Percentiles rank a stretch among this genome's conserved stretches.
Evolutionary conservation across 176 grass and related monocot genomes (phyloP).

Genomic region (Typha latifolia): DNA sequence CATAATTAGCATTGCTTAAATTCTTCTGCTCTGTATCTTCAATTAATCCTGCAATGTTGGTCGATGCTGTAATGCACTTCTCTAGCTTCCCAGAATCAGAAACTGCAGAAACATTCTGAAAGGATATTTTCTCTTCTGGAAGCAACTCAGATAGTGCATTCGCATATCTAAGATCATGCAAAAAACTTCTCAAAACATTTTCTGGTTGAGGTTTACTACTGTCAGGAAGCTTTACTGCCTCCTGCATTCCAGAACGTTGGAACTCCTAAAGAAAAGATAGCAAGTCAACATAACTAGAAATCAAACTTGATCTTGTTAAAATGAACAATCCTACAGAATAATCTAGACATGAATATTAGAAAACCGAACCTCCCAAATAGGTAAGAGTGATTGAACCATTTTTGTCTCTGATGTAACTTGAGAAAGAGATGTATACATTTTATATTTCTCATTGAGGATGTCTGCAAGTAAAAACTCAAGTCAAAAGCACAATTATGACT

Average conservation of each 20-base stretch:
- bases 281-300: neutral
- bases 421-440: conserved; percentile 74
- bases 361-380: conserved; percentile 80
- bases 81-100: conserved; percentile 53
- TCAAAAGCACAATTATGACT: conserved; percentile 21
- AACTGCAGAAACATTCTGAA: conserved; percentile 33
- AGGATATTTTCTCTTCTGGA: conserved; percentile 31
- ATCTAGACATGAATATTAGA: neutral
- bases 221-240: conserved; percentile 37
- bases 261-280: conserved; percentile 49
- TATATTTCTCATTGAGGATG: conserved; percentile 80
- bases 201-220: conserved; percentile 39
- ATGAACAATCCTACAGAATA: neutral
- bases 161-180: conserved; percentile 49
- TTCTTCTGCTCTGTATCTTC: conserved; percentile 35
- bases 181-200: conserved; percentile 51
- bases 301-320: neutral
- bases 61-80: conserved; percentile 51
- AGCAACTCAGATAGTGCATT: conserved; percentile 49
- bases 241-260: conserved; percentile 36
- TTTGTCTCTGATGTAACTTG: conserved; percentile 58
- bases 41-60: conserved; percentile 34
- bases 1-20: conserved; percentile 16
- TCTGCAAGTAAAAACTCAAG: conserved; percentile 40
- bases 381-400: conserved; percentile 89